These are phyloP conservation scores for Boletus edulis DNA, from an alignment of 768 basidiomycete genomes.

Conservation along the genomic window DNA sequence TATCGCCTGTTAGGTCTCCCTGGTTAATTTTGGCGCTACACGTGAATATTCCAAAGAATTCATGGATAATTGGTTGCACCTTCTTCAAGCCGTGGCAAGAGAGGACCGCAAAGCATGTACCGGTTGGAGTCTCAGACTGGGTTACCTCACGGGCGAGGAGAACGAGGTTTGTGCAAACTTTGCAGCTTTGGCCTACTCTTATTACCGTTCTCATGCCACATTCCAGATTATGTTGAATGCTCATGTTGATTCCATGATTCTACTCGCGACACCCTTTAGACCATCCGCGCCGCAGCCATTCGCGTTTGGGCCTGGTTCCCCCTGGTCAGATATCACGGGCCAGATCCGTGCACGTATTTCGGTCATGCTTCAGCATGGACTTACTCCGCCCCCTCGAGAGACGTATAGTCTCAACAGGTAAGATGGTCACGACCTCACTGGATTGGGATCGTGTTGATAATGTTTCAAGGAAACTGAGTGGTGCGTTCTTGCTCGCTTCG, in stretches of 20 bases:
- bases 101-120: conserved; percentile 69
- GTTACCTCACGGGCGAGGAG: conserved; percentile 90
- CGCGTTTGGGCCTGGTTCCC: conserved; percentile 66
- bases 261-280: conserved; percentile 86
- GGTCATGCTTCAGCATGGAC: conserved; percentile 80
- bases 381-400: conserved; percentile 91
- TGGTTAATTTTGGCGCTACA: conserved; percentile 97
- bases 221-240: conserved; percentile 75
- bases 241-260: conserved; percentile 77
- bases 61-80: conserved; percentile 72
- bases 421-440: conserved; percentile 21
- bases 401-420: conserved; percentile 93
- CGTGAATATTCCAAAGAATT: too few relatives aligned
- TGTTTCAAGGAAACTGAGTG: conserved; percentile 65
- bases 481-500: conserved; percentile 76
- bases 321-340: conserved; percentile 68
- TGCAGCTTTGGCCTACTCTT: not conserved
- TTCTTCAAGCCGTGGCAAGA: conserved; percentile 77
- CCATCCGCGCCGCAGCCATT: conserved; percentile 64
- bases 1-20: conserved; percentile 52
- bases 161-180: conserved; percentile 51
- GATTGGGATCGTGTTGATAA: not conserved
- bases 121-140: conserved; percentile 73
- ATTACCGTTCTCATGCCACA: not conserved
- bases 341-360: conserved; percentile 82